Evolutionary conservation across 495 filamentous ascomycete species (phyloP).

Genomic region (Pseudotulostoma volvatum): DNA sequence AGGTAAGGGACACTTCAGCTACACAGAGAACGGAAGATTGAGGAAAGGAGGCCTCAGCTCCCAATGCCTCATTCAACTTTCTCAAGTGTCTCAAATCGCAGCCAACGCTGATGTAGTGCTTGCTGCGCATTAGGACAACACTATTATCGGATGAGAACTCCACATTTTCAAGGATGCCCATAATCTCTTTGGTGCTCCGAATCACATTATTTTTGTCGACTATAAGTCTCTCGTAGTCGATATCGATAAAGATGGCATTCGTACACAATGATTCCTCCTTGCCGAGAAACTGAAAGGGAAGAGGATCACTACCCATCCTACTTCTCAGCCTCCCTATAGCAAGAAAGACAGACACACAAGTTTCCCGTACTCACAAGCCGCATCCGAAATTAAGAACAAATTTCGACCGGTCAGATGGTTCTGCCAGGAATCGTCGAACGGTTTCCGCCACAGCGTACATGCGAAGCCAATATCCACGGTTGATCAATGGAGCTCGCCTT

Average conservation of each 20-base stretch:
- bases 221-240: conserved; percentile 76
- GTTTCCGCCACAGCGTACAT: conserved; percentile 64
- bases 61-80: conserved; percentile 39
- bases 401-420: conserved; percentile 42
- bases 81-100: conserved; percentile 61
- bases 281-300: conserved; percentile 70
- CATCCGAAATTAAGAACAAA: conserved; percentile 77
- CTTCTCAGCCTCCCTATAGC: conserved; percentile 17
- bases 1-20: conserved; percentile 80
- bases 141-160: conserved; percentile 26
- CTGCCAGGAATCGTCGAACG: conserved; percentile 51
- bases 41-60: conserved; percentile 33
- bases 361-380: conserved; percentile 66
- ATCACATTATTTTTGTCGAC: conserved; percentile 54
- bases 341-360: too few relatives aligned
- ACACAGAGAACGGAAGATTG: conserved; percentile 55
- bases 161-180: conserved; percentile 31
- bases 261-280: conserved; percentile 39
- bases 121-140: conserved; percentile 41
- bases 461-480: conserved; percentile 74
- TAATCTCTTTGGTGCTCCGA: conserved; percentile 39
- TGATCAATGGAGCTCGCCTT: conserved; percentile 67
- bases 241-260: conserved; percentile 57
- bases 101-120: conserved; percentile 60
- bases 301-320: conserved; percentile 50